Percentiles rank a stretch among this genome's conserved stretches.
These are phyloP conservation scores for Trichoderma sp. DNA, from an alignment of 2,329 filamentous ascomycete species.

Conservation along the genomic window DNA sequence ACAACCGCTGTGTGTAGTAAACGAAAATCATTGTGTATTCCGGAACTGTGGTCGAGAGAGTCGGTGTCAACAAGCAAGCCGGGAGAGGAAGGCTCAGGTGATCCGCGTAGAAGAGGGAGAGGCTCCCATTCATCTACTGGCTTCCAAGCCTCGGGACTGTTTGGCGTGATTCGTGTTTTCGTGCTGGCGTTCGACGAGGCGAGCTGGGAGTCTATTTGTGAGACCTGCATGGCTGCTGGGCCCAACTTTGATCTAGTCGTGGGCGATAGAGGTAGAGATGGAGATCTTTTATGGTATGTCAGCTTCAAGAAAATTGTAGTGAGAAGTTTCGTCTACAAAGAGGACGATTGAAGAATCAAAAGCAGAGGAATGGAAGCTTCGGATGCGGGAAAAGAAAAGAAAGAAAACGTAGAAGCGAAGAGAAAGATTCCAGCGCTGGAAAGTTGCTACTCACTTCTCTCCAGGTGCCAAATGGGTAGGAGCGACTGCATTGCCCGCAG, in stretches of 20 bases:
- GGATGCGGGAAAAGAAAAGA: background rate
- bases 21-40: background rate
- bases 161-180: constrained; percentile 18
- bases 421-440: no score
- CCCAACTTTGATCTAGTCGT: background rate
- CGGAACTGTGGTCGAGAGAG: background rate
- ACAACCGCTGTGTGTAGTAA: constrained; percentile 1
- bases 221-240: constrained; percentile 10
- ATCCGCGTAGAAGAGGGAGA: background rate
- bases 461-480: constrained; percentile 34
- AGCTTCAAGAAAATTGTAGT: background rate
- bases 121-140: constrained; percentile 21
- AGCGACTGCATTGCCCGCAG: constrained; percentile 16
- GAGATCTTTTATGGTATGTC: background rate
- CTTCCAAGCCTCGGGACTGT: constrained; percentile 22
- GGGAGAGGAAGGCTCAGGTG: background rate
- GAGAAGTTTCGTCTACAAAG: background rate
- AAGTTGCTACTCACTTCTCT: constrained; percentile 32
- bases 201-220: constrained; percentile 27
- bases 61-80: background rate
- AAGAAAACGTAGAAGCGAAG: background rate
- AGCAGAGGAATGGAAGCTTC: background rate
- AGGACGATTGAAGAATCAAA: background rate
- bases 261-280: background rate
- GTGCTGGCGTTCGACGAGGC: background rate